Base-by-base conservation (phyloP, 805 yeast species). In the Kluyveromyces dobzhanskii region DNA sequence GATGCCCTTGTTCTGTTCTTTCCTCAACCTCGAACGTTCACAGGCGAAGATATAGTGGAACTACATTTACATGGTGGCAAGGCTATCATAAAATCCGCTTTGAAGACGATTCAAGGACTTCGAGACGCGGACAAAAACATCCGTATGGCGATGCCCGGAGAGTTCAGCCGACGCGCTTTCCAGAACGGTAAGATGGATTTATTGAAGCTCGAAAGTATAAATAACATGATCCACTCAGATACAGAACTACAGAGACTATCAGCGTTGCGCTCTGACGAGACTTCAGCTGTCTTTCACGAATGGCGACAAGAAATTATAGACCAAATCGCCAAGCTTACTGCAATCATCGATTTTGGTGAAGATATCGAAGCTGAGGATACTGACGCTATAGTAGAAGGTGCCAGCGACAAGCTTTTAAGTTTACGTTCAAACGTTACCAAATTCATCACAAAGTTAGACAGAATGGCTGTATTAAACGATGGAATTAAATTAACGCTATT, bases 21-120 rank as follows among this genome's bases (percentile, higher is more conserved):
- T 60, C 57, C 73, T 13, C 72, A 71, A 2, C 97, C 97, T 1
- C 65, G 69, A 11, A 80, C 95, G 0, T 92, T 80, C 52, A 92
- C 97, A 0, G 98, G 98, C 1, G 97, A 92, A 57, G 96, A 90
- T 49, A 50, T 82, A 18, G 64, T 88, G 8, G 98, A 92, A 52
- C 57, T 92, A n/a, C 97, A 92, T 53, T 60, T 85, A 2, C 98
- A 92, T 59, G 98, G 98, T 3, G 97, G 97, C 3, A 76, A 72
- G 10, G 96, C 97, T 0, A 85, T 90, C 1, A 73, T 85, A 2
- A 66, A 69, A 35, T 71, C 86, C 0, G 83, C 88, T 0, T 51
- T 88, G 35, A 64, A 64, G 4, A 78, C 94, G 0, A 76, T 92
- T 4, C 65, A 67, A 29, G 39, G 50, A 0, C 47, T 81, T 4